Evolutionary conservation across 1,139 yeast genomes (phyloP).

Genomic region (Meyerozyma carpophila): DNA sequence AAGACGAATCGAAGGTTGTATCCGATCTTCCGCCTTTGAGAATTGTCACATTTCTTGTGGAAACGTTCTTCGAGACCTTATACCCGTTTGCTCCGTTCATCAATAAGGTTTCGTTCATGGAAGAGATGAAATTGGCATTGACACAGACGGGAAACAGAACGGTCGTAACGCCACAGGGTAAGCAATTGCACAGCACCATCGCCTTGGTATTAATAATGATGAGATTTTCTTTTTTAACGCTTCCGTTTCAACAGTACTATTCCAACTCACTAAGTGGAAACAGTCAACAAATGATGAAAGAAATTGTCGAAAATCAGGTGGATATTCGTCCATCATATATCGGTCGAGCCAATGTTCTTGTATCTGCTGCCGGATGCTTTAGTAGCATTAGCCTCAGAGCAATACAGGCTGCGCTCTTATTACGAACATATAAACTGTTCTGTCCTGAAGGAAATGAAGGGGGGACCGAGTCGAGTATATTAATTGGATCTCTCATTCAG

Average conservation of each 20-base stretch:
- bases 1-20: not conserved
- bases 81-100: constrained; percentile 31
- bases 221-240: constrained; percentile 44
- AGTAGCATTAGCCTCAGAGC: constrained; percentile 32
- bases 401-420: constrained; percentile 44
- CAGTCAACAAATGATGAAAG: not conserved
- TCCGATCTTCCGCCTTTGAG: not conserved
- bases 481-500: constrained; percentile 40
- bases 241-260: constrained; percentile 20
- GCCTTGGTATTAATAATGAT: constrained; percentile 34
- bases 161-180: not conserved
- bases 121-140: constrained; percentile 14
- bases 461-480: constrained; percentile 37
- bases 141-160: constrained; percentile 8
- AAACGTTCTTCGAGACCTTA: constrained; percentile 28
- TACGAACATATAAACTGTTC: constrained; percentile 40
- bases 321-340: constrained; percentile 6
- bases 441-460: constrained; percentile 47
- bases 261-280: not conserved
- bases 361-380: constrained; percentile 17
- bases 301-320: not conserved
- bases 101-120: constrained; percentile 24
- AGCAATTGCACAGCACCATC: not conserved
- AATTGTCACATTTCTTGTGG: constrained; percentile 20
- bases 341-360: constrained; percentile 7